Percentiles rank a stretch among this genome's conserved stretches.
Evolutionary conservation across 768 basidiomycete genomes (phyloP).

Genomic region (Rhodosporidiobolus sp.): DNA sequence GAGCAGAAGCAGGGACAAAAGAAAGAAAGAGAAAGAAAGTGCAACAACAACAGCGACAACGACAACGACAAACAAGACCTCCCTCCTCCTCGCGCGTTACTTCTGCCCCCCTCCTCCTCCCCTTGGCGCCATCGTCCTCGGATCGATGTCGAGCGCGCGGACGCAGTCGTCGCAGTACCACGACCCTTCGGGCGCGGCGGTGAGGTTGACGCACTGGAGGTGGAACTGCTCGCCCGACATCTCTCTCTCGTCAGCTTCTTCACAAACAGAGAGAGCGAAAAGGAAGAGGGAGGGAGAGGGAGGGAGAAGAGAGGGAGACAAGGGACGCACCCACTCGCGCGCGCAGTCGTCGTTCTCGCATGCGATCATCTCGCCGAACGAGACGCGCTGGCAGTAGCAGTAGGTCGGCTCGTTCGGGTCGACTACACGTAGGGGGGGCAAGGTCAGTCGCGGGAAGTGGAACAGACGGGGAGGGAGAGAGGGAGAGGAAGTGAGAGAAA

Average conservation of each 20-base stretch:
- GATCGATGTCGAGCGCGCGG: slow-evolving; percentile 9
- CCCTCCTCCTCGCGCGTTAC: background rate
- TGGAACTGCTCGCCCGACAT: slow-evolving; percentile 43
- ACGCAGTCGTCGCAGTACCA: slow-evolving; percentile 47
- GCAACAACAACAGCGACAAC: background rate
- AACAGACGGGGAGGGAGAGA: background rate
- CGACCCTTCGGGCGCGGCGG: slow-evolving; percentile 40
- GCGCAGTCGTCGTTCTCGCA: slow-evolving; percentile 46
- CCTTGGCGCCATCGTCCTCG: slow-evolving; percentile 10
- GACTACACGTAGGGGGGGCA: slow-evolving; percentile 1
- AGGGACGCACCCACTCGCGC: slow-evolving; percentile 44
- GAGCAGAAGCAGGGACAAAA: background rate
- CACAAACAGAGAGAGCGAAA: too few species aligned
- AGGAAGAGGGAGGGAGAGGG: too few species aligned
- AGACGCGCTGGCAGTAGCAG: slow-evolving; percentile 46
- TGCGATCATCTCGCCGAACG: slow-evolving; percentile 47
- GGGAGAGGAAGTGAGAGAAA: background rate
- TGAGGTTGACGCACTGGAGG: slow-evolving; percentile 40
- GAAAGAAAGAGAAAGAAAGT: background rate
- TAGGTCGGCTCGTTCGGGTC: slow-evolving; percentile 45
- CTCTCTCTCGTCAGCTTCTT: too few species aligned
- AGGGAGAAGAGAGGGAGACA: background rate
- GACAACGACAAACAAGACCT: background rate
- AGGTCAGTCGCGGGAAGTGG: background rate
- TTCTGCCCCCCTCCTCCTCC: background rate